phyloP scores from a whole-genome alignment of 1,284 basidiomycete species.

The Porogramme epimiltina region DNA sequence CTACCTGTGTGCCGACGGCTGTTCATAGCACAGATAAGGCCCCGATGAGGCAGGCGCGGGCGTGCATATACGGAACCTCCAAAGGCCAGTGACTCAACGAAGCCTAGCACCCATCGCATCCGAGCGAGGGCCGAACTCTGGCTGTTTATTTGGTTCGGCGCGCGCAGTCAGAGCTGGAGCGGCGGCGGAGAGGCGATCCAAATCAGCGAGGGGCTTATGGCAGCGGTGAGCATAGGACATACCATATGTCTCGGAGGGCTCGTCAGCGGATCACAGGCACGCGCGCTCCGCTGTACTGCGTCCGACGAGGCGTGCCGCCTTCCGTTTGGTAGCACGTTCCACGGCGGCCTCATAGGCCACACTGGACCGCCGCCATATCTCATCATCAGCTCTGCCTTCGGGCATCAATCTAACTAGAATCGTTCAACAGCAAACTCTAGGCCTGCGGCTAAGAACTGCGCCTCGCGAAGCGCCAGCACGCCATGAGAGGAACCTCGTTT shows the following conservation, averaged over 20 bases:
- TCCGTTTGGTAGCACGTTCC: conserved; percentile 26
- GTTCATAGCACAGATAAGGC: conserved; percentile 26
- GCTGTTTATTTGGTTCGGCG: neutral
- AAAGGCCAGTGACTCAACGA: conserved; percentile 5
- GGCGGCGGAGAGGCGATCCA: neutral
- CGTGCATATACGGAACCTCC: conserved; percentile 16
- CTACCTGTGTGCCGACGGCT: conserved; percentile 18
- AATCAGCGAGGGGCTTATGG: conserved; percentile 9
- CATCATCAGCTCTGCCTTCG: conserved; percentile 18
- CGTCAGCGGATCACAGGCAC: conserved; percentile 20
- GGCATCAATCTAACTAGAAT: conserved; percentile 26
- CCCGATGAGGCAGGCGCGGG: conserved; percentile 21
- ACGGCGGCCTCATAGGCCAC: conserved; percentile 9
- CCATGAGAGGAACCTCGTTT: conserved; percentile 23
- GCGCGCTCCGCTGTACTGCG: conserved; percentile 20
- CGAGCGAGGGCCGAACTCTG: neutral
- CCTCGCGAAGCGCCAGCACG: conserved; percentile 21
- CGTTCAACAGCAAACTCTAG: conserved; percentile 21
- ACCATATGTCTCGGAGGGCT: conserved; percentile 6
- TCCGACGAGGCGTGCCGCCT: conserved; percentile 19
- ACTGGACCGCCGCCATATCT: conserved; percentile 14
- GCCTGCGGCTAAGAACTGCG: conserved; percentile 17
- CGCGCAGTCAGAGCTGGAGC: too few species aligned
- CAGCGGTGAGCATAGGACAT: conserved; percentile 8
- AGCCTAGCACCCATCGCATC: conserved; percentile 13